A percentile compares a stretch with the other conserved stretches of the same genome.
phyloP scores from a whole-genome alignment of 2,329 filamentous ascomycete genomes.

The Sporothrix sp. region DNA sequence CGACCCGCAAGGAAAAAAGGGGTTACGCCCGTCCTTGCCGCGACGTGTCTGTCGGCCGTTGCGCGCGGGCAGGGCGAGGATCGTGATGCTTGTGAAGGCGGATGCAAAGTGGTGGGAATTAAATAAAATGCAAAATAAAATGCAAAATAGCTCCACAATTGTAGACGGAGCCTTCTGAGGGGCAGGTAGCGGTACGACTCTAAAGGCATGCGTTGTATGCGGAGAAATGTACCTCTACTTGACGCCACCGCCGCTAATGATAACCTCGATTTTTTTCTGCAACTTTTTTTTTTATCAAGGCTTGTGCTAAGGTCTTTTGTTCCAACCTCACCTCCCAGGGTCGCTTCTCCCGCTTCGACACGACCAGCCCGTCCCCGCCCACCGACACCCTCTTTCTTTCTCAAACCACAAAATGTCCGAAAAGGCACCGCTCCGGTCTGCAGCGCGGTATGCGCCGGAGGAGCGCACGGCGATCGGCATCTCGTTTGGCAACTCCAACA shows the following conservation, averaged over 20 bases:
- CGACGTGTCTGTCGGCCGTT: too few species aligned
- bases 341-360: neutral
- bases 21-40: too few species aligned
- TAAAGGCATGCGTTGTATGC: too few species aligned
- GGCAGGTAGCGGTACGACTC: constrained; percentile 1
- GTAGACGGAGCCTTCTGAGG: constrained; percentile 1
- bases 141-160: neutral
- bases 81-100: neutral
- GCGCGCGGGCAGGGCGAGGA: too few species aligned
- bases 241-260: neutral
- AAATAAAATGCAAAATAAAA: constrained; percentile 1
- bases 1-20: too few species aligned
- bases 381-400: neutral
- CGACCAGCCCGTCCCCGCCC: neutral
- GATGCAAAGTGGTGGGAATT: constrained; percentile 1
- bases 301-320: neutral
- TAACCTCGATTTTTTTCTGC: constrained; percentile 4
- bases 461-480: constrained; percentile 78
- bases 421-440: constrained; percentile 7
- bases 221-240: neutral
- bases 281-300: constrained; percentile 6
- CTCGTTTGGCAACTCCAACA: constrained; percentile 96
- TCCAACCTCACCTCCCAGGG: neutral
- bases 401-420: constrained; percentile 12
- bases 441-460: constrained; percentile 33